Evolutionary conservation across 2,329 filamentous ascomycete species (phyloP).

Genomic region (Cercospora sp.): DNA sequence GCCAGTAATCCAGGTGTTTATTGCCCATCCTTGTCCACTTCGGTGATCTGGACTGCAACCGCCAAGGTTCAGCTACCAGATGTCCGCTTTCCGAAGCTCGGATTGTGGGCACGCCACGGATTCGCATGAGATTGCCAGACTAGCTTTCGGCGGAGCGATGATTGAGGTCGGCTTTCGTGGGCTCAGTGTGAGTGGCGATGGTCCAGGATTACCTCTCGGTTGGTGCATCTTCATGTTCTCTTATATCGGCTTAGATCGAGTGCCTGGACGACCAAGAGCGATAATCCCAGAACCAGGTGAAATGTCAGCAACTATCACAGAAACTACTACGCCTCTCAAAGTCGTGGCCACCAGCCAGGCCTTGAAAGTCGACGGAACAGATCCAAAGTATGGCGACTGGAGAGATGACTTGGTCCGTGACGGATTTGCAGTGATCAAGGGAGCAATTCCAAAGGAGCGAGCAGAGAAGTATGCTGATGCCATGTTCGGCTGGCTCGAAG

Average conservation of each 20-base stretch:
- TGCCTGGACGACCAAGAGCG: neutral
- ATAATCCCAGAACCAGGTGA: neutral
- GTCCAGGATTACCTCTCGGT: neutral
- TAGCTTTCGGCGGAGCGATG: neutral
- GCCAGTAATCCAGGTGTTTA: neutral
- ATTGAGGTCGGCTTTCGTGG: neutral
- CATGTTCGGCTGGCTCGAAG: conserved; percentile 38
- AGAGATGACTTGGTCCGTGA: conserved; percentile 41
- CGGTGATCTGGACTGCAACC: neutral
- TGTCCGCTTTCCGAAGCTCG: neutral
- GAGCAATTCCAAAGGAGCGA: conserved; percentile 46
- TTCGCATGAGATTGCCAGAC: neutral
- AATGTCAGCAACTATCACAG: conserved; percentile 27
- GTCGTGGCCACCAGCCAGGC: conserved; percentile 16
- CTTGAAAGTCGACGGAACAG: conserved; percentile 27
- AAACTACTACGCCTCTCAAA: conserved; percentile 13
- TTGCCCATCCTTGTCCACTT: neutral
- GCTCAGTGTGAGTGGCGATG: neutral
- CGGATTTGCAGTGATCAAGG: conserved; percentile 52
- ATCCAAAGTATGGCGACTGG: conserved; percentile 39
- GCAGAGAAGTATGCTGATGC: conserved; percentile 41
- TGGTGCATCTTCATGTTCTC: neutral
- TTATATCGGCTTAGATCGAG: neutral
- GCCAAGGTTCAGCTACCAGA: neutral
- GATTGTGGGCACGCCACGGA: neutral